phyloP scores from a whole-genome alignment of 768 basidiomycete species.

The Sporobolomyces phaffii region DNA sequence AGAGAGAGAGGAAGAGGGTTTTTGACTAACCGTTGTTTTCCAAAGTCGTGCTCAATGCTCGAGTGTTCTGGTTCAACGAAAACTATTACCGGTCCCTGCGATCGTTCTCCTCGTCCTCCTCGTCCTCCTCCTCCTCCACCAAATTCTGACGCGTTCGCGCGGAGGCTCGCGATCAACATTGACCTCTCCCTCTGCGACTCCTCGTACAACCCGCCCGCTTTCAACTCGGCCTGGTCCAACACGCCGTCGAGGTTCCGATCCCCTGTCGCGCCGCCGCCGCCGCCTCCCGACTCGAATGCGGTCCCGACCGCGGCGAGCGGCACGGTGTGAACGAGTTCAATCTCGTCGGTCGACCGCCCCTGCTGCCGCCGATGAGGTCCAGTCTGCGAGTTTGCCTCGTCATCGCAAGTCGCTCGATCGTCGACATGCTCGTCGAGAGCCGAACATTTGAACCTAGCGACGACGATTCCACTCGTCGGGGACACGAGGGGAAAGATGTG shows the following conservation, averaged over 20 bases:
- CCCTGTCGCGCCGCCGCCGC: too few relatives aligned
- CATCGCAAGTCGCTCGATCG: slow-evolving; percentile 63
- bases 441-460: too few relatives aligned
- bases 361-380: slow-evolving; percentile 67
- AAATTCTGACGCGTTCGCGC: too few relatives aligned
- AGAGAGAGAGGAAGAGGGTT: too few relatives aligned
- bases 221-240: slow-evolving; percentile 56
- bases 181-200: slow-evolving; percentile 72
- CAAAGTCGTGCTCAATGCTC: slow-evolving; percentile 67
- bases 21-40: slow-evolving; percentile 57
- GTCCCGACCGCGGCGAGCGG: slow-evolving; percentile 62
- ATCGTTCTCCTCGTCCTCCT: slow-evolving; percentile 44
- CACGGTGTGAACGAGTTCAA: slow-evolving; percentile 54
- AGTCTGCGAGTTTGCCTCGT: too few relatives aligned
- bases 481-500: slow-evolving; percentile 62
- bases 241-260: slow-evolving; percentile 59
- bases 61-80: slow-evolving; percentile 62
- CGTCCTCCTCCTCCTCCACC: slow-evolving; percentile 69
- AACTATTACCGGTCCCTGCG: slow-evolving; percentile 70
- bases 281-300: too few relatives aligned
- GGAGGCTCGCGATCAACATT: slow-evolving; percentile 62
- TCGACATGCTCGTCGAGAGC: slow-evolving; percentile 60
- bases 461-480: too few relatives aligned
- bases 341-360: too few relatives aligned
- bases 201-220: slow-evolving; percentile 77